These are phyloP conservation scores for Solidago caesia DNA, from an alignment of 129 eudicot species.

Conservation along the genomic window DNA sequence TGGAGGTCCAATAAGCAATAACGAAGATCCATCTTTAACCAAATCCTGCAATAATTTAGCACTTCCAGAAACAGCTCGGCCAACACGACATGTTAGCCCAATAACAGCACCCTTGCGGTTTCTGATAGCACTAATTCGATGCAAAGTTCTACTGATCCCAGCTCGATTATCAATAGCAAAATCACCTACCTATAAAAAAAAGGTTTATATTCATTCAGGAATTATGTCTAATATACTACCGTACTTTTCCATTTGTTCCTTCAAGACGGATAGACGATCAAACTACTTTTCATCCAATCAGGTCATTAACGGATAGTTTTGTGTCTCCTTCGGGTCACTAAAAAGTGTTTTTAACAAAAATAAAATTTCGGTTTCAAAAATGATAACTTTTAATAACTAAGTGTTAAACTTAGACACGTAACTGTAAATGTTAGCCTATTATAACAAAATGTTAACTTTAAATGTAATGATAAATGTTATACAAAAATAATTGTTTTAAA, in stretches of 20 bases:
- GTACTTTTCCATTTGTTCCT: neutral
- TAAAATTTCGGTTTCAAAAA: no score
- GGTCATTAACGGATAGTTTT: no score
- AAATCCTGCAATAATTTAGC: constrained; percentile 81
- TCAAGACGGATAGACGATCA: neutral
- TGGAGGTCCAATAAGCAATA: constrained; percentile 95
- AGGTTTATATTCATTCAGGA: neutral
- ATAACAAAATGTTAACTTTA: no score
- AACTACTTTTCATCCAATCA: no score
- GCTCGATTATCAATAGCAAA: constrained; percentile 95
- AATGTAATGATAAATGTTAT: no score
- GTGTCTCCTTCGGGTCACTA: no score
- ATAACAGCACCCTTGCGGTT: constrained; percentile 81
- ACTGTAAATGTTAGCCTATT: no score
- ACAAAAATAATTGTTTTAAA: no score
- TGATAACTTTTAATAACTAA: no score
- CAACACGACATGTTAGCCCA: constrained; percentile 96
- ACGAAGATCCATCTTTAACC: constrained; percentile 85
- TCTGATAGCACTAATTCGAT: constrained; percentile 90
- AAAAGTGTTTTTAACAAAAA: no score
- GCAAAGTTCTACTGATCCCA: constrained; percentile 93
- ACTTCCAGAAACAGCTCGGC: constrained; percentile 95
- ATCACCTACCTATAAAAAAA: constrained; percentile 75
- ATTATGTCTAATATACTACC: no score
- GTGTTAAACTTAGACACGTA: no score